Evolutionary conservation across 768 basidiomycete species (phyloP).

Genomic region (Dacryopinax primogenitus): DNA sequence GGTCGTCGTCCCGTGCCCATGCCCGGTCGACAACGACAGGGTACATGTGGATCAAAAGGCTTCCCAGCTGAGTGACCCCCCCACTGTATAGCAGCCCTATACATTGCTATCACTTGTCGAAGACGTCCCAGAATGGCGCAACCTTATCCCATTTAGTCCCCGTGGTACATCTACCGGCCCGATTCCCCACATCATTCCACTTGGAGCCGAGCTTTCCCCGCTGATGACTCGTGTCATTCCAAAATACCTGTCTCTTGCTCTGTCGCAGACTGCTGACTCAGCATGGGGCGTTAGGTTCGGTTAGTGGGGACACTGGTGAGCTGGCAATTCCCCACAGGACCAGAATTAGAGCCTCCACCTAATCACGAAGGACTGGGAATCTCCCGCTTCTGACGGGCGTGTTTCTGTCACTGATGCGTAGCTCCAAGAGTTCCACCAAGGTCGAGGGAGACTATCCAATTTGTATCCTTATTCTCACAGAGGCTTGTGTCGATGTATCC

Average conservation of each 20-base stretch:
- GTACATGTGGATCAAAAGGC: too few relatives aligned
- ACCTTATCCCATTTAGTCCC: background rate
- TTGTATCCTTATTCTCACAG: too few relatives aligned
- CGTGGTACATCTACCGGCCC: background rate
- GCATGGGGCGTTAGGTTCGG: background rate
- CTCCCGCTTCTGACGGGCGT: background rate
- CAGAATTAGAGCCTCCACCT: conserved; percentile 1
- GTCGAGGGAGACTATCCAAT: background rate
- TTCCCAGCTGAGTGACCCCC: too few relatives aligned
- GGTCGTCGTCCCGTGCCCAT: background rate
- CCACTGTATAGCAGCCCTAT: too few relatives aligned
- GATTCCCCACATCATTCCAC: background rate
- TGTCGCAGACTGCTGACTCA: background rate
- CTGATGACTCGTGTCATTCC: background rate
- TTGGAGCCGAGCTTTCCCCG: conserved; percentile 1
- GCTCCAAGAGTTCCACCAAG: background rate
- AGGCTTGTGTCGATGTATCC: too few relatives aligned
- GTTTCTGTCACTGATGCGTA: background rate
- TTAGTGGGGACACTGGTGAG: background rate
- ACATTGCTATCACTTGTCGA: too few relatives aligned
- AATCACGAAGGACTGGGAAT: background rate
- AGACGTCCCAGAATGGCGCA: background rate
- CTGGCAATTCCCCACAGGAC: background rate
- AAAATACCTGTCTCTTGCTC: background rate
- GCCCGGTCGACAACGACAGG: too few relatives aligned